Evolutionary conservation across 225 moss, liverwort and hornwort species (phyloP).

Genomic region (Marchantia polymorpha): DNA sequence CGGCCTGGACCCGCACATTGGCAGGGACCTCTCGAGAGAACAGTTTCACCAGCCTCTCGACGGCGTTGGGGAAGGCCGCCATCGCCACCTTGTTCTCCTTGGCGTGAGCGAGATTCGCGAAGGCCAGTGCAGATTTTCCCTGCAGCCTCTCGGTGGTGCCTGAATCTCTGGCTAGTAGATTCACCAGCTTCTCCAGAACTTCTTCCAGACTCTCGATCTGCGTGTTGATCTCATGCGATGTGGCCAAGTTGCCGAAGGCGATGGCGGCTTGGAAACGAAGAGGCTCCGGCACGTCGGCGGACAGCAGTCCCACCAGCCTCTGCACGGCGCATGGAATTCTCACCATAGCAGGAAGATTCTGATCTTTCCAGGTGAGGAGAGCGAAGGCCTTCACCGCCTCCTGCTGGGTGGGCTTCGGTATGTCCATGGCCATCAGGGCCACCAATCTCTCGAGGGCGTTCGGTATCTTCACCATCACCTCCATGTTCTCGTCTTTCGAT

Average conservation of each 20-base stretch:
- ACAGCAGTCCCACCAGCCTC: slow-evolving; percentile 3
- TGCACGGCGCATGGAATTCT: background rate
- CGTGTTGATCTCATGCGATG: background rate
- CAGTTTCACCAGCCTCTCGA: background rate
- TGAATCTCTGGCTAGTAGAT: background rate
- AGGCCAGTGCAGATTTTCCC: slow-evolving; percentile 1
- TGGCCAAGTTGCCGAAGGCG: slow-evolving; percentile 10
- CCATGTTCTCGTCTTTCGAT: slow-evolving; percentile 9
- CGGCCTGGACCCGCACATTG: background rate
- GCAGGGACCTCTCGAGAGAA: background rate
- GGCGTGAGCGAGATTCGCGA: background rate
- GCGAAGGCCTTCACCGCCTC: slow-evolving; percentile 4
- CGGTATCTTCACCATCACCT: background rate
- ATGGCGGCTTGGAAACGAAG: slow-evolving; percentile 6
- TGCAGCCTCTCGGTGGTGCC: background rate
- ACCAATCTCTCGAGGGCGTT: background rate
- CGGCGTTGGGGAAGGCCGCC: background rate
- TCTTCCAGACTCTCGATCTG: background rate
- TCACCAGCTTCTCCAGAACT: background rate
- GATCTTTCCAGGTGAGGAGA: slow-evolving; percentile 7
- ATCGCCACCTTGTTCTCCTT: slow-evolving; percentile 1
- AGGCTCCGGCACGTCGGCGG: background rate
- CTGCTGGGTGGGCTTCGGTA: background rate
- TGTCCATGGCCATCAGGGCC: background rate
- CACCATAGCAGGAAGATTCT: slow-evolving; percentile 1